Conservation (phyloP, 2,329 filamentous ascomycete species). For the Mariannaea sp. region DNA sequence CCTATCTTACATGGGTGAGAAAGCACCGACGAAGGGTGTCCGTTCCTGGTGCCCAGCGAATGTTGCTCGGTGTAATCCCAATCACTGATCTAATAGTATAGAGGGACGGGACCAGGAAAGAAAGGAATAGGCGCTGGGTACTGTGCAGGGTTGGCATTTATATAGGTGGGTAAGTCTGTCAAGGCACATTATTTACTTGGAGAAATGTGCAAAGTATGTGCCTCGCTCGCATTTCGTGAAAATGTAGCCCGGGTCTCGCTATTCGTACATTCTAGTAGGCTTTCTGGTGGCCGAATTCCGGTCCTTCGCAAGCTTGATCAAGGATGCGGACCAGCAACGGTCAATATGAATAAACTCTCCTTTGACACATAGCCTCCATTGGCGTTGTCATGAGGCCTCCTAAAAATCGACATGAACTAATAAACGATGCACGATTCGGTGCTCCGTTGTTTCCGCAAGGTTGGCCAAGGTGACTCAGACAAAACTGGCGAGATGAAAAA, state of each 20-base stretch:
- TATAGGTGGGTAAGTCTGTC: too few species aligned
- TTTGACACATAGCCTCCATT: not conserved
- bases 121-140: too few species aligned
- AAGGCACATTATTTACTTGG: too few species aligned
- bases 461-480: constrained; percentile 34
- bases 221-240: not conserved
- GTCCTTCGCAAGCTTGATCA: not conserved
- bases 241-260: not conserved
- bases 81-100: not conserved
- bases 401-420: not conserved
- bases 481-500: not conserved
- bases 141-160: too few species aligned
- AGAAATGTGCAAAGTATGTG: too few species aligned
- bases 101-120: constrained; percentile 9
- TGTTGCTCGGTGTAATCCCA: constrained; percentile 7
- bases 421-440: constrained; percentile 29
- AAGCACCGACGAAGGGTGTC: not conserved
- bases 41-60: constrained; percentile 6
- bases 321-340: too few species aligned
- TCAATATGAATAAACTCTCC: not conserved
- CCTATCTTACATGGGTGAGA: not conserved
- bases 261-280: not conserved
- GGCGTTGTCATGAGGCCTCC: not conserved
- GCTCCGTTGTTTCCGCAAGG: constrained; percentile 29
- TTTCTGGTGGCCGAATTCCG: not conserved